These are phyloP conservation scores for Tolypocladium ovalisporum DNA, from an alignment of 2,329 filamentous ascomycete species.

Conservation along the genomic window DNA sequence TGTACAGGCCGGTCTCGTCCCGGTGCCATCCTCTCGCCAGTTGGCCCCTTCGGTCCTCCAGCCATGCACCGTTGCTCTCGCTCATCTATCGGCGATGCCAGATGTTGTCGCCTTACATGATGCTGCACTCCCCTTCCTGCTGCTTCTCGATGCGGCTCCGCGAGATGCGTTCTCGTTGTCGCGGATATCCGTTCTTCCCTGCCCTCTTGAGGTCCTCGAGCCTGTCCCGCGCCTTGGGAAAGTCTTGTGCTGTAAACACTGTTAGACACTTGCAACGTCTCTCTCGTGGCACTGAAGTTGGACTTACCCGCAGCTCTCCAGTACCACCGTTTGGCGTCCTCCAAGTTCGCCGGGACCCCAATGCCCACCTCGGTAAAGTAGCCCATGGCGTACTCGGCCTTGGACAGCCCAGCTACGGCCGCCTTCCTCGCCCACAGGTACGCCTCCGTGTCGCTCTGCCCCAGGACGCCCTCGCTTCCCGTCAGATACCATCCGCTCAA, in stretches of 20 bases:
- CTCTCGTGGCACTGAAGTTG: not conserved
- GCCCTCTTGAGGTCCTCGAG: constrained; percentile 84
- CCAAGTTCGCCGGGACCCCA: constrained; percentile 71
- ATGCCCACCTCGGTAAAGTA: constrained; percentile 97
- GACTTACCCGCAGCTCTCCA: constrained; percentile 88
- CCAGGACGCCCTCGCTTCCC: constrained; percentile 73
- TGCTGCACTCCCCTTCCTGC: constrained; percentile 76
- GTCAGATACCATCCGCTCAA: constrained; percentile 93
- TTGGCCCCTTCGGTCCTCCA: not conserved
- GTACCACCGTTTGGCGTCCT: constrained; percentile 97
- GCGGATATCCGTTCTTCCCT: constrained; percentile 55
- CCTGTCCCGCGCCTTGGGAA: constrained; percentile 83
- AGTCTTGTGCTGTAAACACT: constrained; percentile 64
- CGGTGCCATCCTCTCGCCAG: not conserved
- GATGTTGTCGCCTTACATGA: constrained; percentile 54
- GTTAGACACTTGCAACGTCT: not conserved
- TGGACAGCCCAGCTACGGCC: constrained; percentile 74
- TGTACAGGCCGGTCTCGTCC: not conserved
- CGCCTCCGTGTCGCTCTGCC: constrained; percentile 89
- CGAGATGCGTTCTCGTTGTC: constrained; percentile 67
- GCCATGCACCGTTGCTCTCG: not conserved
- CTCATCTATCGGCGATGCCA: not conserved
- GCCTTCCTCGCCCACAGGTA: constrained; percentile 97
- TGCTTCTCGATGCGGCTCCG: constrained; percentile 72
- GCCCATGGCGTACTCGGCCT: constrained; percentile 95